A percentile compares a stretch with the other conserved stretches of the same genome.
phyloP scores from a whole-genome alignment of 306 rosid genomes.

The Cucumis sativus region DNA sequence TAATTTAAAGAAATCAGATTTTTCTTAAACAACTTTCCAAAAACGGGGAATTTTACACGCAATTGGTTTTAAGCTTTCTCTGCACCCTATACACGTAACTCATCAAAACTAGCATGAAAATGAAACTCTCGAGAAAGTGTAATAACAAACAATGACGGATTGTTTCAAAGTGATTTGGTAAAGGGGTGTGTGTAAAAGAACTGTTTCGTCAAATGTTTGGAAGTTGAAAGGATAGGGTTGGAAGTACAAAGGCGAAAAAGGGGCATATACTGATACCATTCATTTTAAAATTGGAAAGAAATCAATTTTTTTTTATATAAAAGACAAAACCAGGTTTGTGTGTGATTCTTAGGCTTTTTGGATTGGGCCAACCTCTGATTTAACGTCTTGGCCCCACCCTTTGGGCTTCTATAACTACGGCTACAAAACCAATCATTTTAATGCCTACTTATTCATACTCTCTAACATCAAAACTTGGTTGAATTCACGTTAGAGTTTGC shows the following conservation, averaged over 20 bases:
- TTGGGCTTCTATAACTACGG: neutral
- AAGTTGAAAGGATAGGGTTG: neutral
- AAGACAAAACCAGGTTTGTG: neutral
- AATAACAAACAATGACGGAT: neutral
- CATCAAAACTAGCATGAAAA: neutral
- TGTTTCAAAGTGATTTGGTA: neutral
- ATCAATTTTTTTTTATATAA: no score
- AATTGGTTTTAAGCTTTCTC: neutral
- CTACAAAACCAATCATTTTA: no score
- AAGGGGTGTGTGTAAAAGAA: neutral
- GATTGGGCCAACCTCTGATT: neutral
- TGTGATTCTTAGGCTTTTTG: neutral
- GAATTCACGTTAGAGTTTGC: no score
- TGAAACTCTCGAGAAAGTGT: neutral
- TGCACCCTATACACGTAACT: neutral
- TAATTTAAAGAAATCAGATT: no score
- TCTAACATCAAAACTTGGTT: no score
- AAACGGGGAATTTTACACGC: neutral
- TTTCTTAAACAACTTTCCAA: neutral
- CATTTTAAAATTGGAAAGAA: no score
- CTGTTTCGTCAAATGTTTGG: neutral
- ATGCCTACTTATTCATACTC: no score
- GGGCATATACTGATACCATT: neutral
- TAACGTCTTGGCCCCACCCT: no score
- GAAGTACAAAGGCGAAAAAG: neutral